Evolutionary conservation across 2,329 filamentous ascomycete genomes (phyloP), one percentile per base, ranked within the genome.

Genomic region (Apiospora phragmitis): DNA sequence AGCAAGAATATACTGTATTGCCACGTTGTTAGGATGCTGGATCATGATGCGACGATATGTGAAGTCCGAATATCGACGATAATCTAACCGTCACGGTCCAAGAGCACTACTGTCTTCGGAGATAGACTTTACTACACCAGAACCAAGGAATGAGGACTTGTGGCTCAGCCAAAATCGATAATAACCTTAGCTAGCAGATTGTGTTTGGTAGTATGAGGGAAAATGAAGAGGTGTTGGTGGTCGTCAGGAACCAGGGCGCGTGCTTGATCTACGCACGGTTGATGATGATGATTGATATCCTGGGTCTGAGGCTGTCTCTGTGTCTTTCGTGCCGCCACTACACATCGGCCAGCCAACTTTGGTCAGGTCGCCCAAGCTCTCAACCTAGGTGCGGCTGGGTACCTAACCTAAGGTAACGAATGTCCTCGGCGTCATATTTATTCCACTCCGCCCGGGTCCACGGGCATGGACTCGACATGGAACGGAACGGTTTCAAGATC

Each of bases 1-100:
- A 77, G 75, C 80, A 74, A 78, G 75, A 73, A 76, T 77, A 73
- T 76, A 74, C 74, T 75, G 72, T 73, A 77, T 76, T 72, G 75
- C 72, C 75, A 76, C 73, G 69, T 62, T 51, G 45, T 55, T 38
- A 12, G 65, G 59, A 18, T 69, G 35, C 69, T 72, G 66, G 51
- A 70, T 70, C 71, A 72, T 72, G 71, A 68, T 72, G 71, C 69
- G 71, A 68, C 66, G 24, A 49, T 67, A 38, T 62, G 32, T 7
- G 18, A 62, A 38, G 29, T 38, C 1, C 2, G 55, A 62, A 62
- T 62, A 38, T 62, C 32, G 55, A 38, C 55, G 32, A 62, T 62
- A 62, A 38, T 14, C 32, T 38, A 38, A 29, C 55, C 32, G 55
- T 24, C 55, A 38, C 55, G 21, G 32, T n/a, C 32, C 32, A 32